A percentile compares a stretch with the other conserved stretches of the same genome.
Conservation (phyloP, 805 yeast species). For the Kodamaea leandrae region DNA sequence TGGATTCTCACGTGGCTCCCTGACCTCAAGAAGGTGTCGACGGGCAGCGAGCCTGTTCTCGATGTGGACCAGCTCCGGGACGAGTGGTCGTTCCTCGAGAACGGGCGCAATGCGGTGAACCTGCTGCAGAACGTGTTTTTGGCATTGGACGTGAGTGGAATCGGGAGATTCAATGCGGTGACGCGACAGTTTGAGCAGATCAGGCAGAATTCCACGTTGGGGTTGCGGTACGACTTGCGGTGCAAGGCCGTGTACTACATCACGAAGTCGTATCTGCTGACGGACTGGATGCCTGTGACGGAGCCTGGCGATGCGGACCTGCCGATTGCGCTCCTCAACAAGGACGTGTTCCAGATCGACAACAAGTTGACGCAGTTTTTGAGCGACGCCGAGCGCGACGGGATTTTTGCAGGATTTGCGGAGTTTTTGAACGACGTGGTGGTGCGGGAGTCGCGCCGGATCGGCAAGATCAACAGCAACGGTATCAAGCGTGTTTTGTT, state of each 20-base stretch:
- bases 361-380: slow-evolving; percentile 37
- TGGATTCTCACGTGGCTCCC: slow-evolving; percentile 67
- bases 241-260: slow-evolving; percentile 52
- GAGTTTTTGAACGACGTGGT: slow-evolving; percentile 49
- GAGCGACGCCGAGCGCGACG: slow-evolving; percentile 29
- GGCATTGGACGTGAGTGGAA: slow-evolving; percentile 31
- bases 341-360: slow-evolving; percentile 46
- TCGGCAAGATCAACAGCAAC: slow-evolving; percentile 50
- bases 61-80: slow-evolving; percentile 34
- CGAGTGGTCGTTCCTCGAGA: slow-evolving; percentile 43
- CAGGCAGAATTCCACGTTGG: slow-evolving; percentile 38
- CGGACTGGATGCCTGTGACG: slow-evolving; percentile 49
- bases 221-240: slow-evolving; percentile 58
- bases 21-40: slow-evolving; percentile 41
- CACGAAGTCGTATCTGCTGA: slow-evolving; percentile 45
- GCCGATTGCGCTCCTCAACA: slow-evolving; percentile 49
- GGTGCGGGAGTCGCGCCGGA: slow-evolving; percentile 50
- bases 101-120: slow-evolving; percentile 27
- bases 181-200: slow-evolving; percentile 34
- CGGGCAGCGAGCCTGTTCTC: slow-evolving; percentile 18
- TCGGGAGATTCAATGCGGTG: slow-evolving; percentile 35
- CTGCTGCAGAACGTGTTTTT: slow-evolving; percentile 27
- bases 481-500: slow-evolving; percentile 60
- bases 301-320: slow-evolving; percentile 62
- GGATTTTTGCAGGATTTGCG: slow-evolving; percentile 47